Conservation (phyloP, 202 grass and related monocot genomes). For the Schoenoplectus tabernaemontani region DNA sequence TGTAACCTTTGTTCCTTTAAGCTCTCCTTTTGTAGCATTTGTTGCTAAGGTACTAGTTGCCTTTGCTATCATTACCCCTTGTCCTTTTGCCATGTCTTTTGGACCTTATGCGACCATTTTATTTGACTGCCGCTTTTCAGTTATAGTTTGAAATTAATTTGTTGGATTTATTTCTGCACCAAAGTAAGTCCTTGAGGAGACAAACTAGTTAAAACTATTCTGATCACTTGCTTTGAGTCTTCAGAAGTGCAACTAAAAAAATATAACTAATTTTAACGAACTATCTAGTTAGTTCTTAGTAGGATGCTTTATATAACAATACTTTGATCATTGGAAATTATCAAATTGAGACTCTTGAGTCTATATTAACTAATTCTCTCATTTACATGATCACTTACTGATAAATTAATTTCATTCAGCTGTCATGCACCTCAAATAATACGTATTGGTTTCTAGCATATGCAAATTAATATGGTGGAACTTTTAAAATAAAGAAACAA, state of each 20-base stretch:
- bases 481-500: not conserved
- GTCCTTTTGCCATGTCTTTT: constrained; percentile 33
- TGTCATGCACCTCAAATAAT: too few species aligned
- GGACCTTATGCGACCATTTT: constrained; percentile 27
- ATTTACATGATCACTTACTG: too few species aligned
- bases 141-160: constrained; percentile 17
- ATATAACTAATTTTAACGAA: too few species aligned
- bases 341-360: too few species aligned
- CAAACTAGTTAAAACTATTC: not conserved
- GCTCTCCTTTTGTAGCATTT: constrained; percentile 43
- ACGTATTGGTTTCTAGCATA: not conserved
- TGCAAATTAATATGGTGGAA: not conserved
- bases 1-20: constrained; percentile 21
- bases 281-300: too few species aligned
- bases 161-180: not conserved
- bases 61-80: constrained; percentile 30
- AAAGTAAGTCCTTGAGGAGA: not conserved
- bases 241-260: not conserved
- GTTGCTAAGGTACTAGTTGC: constrained; percentile 20
- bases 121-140: constrained; percentile 37
- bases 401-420: too few species aligned
- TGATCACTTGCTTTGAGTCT: not conserved
- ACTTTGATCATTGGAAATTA: too few species aligned
- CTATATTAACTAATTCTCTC: too few species aligned
- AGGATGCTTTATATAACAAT: too few species aligned